These are phyloP conservation scores for Ustulina deusta DNA, from an alignment of 2,329 filamentous ascomycete species.

Conservation along the genomic window DNA sequence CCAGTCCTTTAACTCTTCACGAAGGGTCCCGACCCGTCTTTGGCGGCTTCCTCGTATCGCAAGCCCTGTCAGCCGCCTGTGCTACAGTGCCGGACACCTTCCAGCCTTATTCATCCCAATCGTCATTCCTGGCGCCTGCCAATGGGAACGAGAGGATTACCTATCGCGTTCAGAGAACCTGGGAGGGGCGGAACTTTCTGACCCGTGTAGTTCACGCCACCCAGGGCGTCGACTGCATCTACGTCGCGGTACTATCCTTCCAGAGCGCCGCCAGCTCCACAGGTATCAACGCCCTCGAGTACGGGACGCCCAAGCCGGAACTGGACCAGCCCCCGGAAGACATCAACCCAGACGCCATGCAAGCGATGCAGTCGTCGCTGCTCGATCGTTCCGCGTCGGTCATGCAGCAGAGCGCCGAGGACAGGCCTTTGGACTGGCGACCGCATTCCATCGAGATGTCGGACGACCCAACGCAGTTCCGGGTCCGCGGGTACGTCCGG, in stretches of 20 bases:
- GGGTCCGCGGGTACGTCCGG: constrained; percentile 20
- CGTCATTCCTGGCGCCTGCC: constrained; percentile 34
- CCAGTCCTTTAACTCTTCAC: neutral
- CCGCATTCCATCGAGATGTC: constrained; percentile 5
- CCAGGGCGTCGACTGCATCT: constrained; percentile 23
- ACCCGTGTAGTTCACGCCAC: constrained; percentile 34
- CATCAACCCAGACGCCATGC: constrained; percentile 5
- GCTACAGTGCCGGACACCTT: constrained; percentile 31
- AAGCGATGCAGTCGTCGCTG: constrained; percentile 1
- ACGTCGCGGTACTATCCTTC: constrained; percentile 36
- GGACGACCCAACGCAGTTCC: neutral
- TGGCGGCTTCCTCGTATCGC: constrained; percentile 27
- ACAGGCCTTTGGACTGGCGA: constrained; percentile 33
- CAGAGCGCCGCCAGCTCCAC: constrained; percentile 21
- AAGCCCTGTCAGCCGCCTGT: constrained; percentile 37
- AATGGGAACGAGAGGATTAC: constrained; percentile 14
- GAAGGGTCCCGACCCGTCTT: constrained; percentile 20
- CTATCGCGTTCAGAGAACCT: constrained; percentile 32
- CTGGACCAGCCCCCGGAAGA: constrained; percentile 19
- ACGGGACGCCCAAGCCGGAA: constrained; percentile 6
- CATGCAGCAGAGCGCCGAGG: constrained; percentile 5
- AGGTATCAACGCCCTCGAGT: constrained; percentile 8
- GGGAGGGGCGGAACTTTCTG: constrained; percentile 32
- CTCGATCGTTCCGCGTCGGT: constrained; percentile 13
- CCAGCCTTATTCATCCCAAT: constrained; percentile 37